These are phyloP conservation scores for Fusarium sp. DNA, from an alignment of 2,329 filamentous ascomycete species.

Conservation along the genomic window DNA sequence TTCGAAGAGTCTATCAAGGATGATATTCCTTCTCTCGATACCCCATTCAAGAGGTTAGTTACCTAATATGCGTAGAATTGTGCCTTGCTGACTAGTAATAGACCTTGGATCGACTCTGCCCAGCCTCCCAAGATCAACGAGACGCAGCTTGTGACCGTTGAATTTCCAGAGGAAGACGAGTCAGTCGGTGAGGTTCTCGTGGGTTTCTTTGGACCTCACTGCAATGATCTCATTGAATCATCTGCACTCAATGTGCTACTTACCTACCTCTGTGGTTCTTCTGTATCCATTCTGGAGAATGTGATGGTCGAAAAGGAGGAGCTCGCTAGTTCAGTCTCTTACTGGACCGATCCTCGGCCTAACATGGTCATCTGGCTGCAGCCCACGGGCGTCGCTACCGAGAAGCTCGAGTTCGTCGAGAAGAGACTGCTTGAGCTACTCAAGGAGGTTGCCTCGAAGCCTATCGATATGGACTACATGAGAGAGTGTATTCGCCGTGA, in stretches of 20 bases:
- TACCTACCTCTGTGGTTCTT: constrained; percentile 91
- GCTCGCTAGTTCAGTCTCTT: constrained; percentile 85
- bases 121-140: constrained; percentile 78
- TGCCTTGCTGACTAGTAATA: constrained; percentile 35
- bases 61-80: rapidly evolving
- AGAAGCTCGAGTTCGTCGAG: constrained; percentile 85
- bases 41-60: constrained; percentile 75
- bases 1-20: constrained; percentile 90
- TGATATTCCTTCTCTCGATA: constrained; percentile 79
- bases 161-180: constrained; percentile 97
- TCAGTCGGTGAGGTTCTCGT: constrained; percentile 89
- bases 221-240: constrained; percentile 73
- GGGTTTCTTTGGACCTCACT: constrained; percentile 87
- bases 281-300: constrained; percentile 92
- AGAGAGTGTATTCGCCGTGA: constrained; percentile 87
- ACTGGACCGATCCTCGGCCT: constrained; percentile 81
- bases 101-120: constrained; percentile 89
- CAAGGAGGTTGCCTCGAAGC: constrained; percentile 80
- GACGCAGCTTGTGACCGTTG: constrained; percentile 80
- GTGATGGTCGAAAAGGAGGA: constrained; percentile 92
- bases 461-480: constrained; percentile 91
- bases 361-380: constrained; percentile 88
- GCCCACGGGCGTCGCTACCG: constrained; percentile 86
- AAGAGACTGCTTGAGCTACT: constrained; percentile 86
- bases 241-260: constrained; percentile 84